phyloP scores from a whole-genome alignment of 2,329 filamentous ascomycete species.

The Beauveria bassiana region DNA sequence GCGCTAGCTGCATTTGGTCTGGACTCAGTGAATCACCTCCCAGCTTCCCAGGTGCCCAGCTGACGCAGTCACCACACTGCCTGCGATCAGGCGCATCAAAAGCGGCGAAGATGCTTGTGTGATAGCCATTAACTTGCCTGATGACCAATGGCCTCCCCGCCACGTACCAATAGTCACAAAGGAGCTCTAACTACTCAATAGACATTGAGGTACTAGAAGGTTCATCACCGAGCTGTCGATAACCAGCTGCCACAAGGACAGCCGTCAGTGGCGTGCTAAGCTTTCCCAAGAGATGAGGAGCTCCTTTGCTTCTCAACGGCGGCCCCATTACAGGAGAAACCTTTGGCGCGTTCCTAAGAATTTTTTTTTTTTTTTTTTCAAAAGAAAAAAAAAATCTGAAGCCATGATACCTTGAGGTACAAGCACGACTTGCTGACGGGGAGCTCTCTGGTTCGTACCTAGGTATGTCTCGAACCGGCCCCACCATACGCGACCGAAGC shows the following conservation, averaged over 20 bases:
- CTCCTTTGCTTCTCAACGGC: neutral
- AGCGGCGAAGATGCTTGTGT: neutral
- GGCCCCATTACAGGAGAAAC: neutral
- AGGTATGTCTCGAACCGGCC: neutral
- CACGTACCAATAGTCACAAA: too few relatives aligned
- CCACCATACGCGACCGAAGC: conserved; percentile 2
- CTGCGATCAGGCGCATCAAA: conserved; percentile 1
- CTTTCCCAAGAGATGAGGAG: neutral
- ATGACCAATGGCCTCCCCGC: too few relatives aligned
- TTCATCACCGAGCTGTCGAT: neutral
- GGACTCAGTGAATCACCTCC: conserved; percentile 1
- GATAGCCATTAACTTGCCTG: neutral
- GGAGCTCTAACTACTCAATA: neutral
- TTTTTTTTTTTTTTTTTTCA: too few relatives aligned
- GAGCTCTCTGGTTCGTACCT: neutral
- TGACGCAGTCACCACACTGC: conserved; percentile 3
- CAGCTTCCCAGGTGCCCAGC: neutral
- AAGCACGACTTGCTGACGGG: neutral
- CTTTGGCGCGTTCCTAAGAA: neutral
- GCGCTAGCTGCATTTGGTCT: conserved; percentile 14
- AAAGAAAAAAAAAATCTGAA: neutral
- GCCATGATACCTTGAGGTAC: neutral
- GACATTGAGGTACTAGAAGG: neutral
- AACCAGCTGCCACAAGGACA: neutral
- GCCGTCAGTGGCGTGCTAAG: neutral